Evolutionary conservation across 768 basidiomycete genomes (phyloP), one percentile per base, ranked within the genome.

Genomic region (Calocybe indica): DNA sequence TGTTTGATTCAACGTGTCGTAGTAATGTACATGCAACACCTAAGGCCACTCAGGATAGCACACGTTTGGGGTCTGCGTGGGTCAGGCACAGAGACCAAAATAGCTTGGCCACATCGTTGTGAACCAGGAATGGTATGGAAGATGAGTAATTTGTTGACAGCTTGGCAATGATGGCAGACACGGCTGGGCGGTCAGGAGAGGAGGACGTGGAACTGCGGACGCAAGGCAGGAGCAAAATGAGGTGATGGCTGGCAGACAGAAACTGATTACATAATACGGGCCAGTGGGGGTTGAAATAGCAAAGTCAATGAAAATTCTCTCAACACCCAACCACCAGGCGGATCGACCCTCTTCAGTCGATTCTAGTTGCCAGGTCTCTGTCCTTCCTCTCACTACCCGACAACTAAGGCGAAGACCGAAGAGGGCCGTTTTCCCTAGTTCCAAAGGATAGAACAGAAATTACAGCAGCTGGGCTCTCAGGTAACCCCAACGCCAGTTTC

Each of bases 341-440:
- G 72, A 74, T 74, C 70, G 75, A 74, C 74, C 61, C 66, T 65
- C 65, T 67, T 64, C 63, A 58, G 71, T 72, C 74, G 73, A 69
- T 72, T 72, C 66, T 63, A 62, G 65, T 68, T 69, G 70, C 67
- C 66, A 64, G 68, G 71, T 66, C 61, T 62, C 56, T 61, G 61
- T 54, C 57, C 55, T 61, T 50, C 58, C 59, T 56, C 51, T 56
- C 53, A 56, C 54, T 55, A 53, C 52, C 62, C 58, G 63, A 66
- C 70, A 64, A 64, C 67, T 55, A 57, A 58, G 67, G 64, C 66
- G 56, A 62, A 64, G 73, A 68, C 68, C 59, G 70, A 69, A 66
- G 70, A 72, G 68, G 69, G 68, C 65, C 61, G 58, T 64, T 57
- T 62, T 53, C 52, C 62, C 48, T 52, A 48, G 43, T 53, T 53